phyloP scores from a whole-genome alignment of 441 rosid species.

The Eutrema salsugineum region DNA sequence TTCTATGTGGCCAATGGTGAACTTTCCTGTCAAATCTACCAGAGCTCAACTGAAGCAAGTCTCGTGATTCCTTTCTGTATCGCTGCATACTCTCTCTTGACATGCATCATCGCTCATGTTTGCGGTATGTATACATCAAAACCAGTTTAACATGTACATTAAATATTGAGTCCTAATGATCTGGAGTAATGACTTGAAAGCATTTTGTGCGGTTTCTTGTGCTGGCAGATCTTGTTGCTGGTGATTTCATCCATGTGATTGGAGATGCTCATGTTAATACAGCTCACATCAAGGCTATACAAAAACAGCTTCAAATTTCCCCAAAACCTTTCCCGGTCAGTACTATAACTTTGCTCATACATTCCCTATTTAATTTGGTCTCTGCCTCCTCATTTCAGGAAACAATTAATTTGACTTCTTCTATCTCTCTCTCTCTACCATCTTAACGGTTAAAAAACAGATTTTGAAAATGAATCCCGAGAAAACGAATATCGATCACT shows the following conservation, averaged over 20 bases:
- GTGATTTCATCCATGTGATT: slow-evolving; percentile 61
- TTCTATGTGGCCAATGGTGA: slow-evolving; percentile 44
- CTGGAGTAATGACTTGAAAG: background rate
- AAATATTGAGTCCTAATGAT: background rate
- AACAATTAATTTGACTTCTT: background rate
- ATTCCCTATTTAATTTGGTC: background rate
- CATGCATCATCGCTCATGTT: slow-evolving; percentile 82
- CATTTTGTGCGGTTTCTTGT: background rate
- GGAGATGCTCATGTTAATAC: slow-evolving; percentile 65
- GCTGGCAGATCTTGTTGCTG: slow-evolving; percentile 60
- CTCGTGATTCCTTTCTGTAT: slow-evolving; percentile 69
- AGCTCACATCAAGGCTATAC: slow-evolving; percentile 49
- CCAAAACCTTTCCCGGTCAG: slow-evolving; percentile 75
- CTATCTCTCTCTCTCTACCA: background rate
- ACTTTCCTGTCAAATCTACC: slow-evolving; percentile 82
- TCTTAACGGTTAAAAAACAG: slow-evolving; percentile 32
- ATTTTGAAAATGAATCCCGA: slow-evolving; percentile 61
- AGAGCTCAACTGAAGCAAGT: slow-evolving; percentile 71
- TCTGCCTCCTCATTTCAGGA: background rate
- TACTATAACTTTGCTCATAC: background rate
- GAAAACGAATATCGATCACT: slow-evolving; percentile 53
- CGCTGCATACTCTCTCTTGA: slow-evolving; percentile 72
- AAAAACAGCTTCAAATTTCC: slow-evolving; percentile 64
- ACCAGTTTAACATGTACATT: background rate
- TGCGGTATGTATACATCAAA: slow-evolving; percentile 47